Evolutionary conservation across 2,329 filamentous ascomycete genomes (phyloP), one percentile per base, ranked within the genome.

Genomic region (Davidsoniella neocaledoniae): DNA sequence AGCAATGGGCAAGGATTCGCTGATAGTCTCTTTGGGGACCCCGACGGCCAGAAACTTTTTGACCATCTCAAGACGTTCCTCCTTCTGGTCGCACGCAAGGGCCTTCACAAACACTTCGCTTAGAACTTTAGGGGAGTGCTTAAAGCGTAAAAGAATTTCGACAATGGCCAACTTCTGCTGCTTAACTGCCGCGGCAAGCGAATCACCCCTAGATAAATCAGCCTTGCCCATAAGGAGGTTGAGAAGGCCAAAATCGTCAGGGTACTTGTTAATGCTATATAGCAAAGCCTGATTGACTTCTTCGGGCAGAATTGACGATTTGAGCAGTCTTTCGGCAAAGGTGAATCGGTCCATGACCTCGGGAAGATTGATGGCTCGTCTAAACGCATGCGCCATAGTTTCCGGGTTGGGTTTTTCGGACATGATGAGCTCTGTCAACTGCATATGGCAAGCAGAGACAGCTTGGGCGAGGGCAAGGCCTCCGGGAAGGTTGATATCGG

Each of bases 401-500:
- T 60, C 57, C 0, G 68, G 60, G 5, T 51, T 68, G 2, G 68
- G 71, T 25, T 52, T 58, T 46, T 55, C 61, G 33, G 29, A 58
- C 43, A 78, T 66, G 2, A 79, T 57, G 19, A 74, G 58, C 40
- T 76, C 71, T 8, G 69, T 66, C 6, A 77, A 59, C 4, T 63
- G 63, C 0, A 62, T 59, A 42, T 70, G 64, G 12, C 67, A 66
- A 1, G 65, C 66, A 16, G 66, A 66, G 2, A 78, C 67, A 4
- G 73, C 72, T 48, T 64, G 63, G 48, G 71, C 70, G 0, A 79
- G 59, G 0, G 74, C 67, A 1, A 69, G 66, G 0, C 68, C 73
- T 23, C 74, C 69, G 51, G 68, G 65, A 1, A 66, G 63, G 54
- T 78, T 76, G n/a, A 75, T 63, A 43, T 77, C 69, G 2, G 74